Base-by-base conservation (phyloP, 768 basidiomycete genomes). In the Agrocybe praecox region DNA sequence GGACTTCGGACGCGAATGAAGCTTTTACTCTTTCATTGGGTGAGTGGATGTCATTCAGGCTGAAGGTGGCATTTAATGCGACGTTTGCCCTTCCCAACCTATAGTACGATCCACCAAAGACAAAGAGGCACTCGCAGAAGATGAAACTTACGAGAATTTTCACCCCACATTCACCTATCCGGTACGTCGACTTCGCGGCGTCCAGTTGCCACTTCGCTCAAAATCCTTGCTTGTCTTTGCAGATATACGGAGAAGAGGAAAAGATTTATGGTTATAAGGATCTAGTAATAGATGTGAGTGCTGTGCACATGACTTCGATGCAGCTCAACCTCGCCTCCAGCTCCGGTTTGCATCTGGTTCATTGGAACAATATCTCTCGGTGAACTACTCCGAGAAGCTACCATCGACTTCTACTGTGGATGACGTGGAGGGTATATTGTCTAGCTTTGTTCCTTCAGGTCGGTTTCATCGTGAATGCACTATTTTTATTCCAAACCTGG, bases 181-280 rank as follows among this genome's bases (percentile, higher is more conserved):
- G 6, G 92, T 93, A 64, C 51, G 87, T 69, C 32, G 10, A 40
- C n/a, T 15, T n/a, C 14, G 12, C 36, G 36, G 36, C 14, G 5
- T 9, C 26, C 4, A 24, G 43, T 24, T 24, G 24, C 8, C 17
- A 3, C 23, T 24, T 32, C 46, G 10, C 44, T 24, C 24, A 17
- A 23, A 6, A 46, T 17, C n/a, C 6, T 50, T n/a, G 18, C 26
- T 47, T 32, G 40, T 50, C 46, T 23, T 7, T 51, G 18, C 56
- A 94, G 92, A 95, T 99, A 66, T 98, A 87, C 67, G 96, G 96
- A 51, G 94, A 98, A 65, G 91, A 96, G 52, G 95, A 99, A 75
- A 95, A 88, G 75, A 89, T 98, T 54, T 98, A 96, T 69, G 96
- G 96, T 2, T 98, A 97, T 74, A 82, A 86, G 59, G 88, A 88